Base-by-base conservation (phyloP, 805 yeast genomes). In the Ogataea henricii region DNA sequence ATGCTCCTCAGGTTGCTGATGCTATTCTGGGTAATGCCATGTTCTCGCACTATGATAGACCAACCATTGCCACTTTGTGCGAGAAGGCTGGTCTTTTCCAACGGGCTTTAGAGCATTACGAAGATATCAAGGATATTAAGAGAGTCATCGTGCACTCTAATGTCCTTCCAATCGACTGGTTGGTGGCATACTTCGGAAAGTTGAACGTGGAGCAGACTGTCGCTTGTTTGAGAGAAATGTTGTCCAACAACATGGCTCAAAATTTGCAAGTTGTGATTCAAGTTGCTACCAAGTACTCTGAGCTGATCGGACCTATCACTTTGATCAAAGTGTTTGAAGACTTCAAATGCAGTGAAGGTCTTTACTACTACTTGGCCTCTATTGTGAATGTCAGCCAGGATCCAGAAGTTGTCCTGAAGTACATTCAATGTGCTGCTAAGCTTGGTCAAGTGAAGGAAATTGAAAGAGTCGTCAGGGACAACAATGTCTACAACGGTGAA, bases 1-100 rank as follows among this genome's bases (percentile, higher is more conserved):
- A 91, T 67, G 99, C 99, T 14, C 99, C 99, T 43, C 99, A 94
- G 77, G 99, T 94, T 48, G 99, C 99, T 36, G 99, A 94, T 70
- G 99, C 99, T 17, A 94, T 94, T 57, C 77, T 94, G 61, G 97
- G 97, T 51, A 94, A 92, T 69, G 83, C 85, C 51, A 92, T 94
- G 89, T 94, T 95, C 73, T 82, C 91, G 56, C 97, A 91, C 66
- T 94, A 89, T 68, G 99, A 94, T 69, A 87, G 89, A 60, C 90
- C 95, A 59, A 85, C 95, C 30, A 85, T 94, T 64, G 99, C 98
- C 18, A 79, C 83, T 49, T 78, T 95, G 56, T 83, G 97, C 69
- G 99, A 94, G 72, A 89, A 89, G 71, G 92, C 96, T n/a, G 98
- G 97, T 16, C 77, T 94, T 56, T 84, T 77, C 68, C 97, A 91